Percentiles rank a stretch among this genome's conserved stretches.
Evolutionary conservation across 805 yeast species (phyloP).

Genomic region (Monosporozyma aerobia): DNA sequence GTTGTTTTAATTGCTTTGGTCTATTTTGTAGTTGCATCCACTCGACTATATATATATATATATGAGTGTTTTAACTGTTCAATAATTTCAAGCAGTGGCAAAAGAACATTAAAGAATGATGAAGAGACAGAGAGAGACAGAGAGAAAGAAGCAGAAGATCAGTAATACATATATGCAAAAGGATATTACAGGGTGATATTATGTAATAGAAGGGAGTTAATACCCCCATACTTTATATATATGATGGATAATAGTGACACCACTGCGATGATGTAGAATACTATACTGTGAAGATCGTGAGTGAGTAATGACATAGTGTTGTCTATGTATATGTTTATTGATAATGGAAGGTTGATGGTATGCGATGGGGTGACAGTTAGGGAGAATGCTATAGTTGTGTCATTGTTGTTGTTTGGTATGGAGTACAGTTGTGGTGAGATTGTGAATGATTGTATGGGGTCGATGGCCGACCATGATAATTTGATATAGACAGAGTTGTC

Average conservation of each 20-base stretch:
- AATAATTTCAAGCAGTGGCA: no score
- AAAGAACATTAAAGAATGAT: no score
- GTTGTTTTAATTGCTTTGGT: not conserved
- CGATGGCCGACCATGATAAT: constrained; percentile 27
- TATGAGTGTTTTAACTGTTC: no score
- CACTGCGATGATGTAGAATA: not conserved
- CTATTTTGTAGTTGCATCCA: not conserved
- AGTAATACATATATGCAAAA: no score
- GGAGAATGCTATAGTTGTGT: not conserved
- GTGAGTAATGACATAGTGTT: not conserved
- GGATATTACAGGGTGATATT: not conserved
- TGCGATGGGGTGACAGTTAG: not conserved
- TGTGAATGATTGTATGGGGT: constrained; percentile 12
- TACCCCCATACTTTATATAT: not conserved
- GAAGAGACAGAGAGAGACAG: not conserved
- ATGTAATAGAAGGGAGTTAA: not conserved
- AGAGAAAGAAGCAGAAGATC: no score
- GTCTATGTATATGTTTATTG: not conserved
- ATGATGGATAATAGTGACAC: not conserved
- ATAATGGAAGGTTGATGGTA: not conserved
- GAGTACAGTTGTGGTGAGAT: not conserved
- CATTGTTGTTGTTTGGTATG: not conserved
- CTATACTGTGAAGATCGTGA: not conserved
- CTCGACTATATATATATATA: no score
- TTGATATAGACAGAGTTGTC: constrained; percentile 8